Evolutionary conservation across 257 asterid genomes (phyloP).

Genomic region (Nicotiana benthamiana): DNA sequence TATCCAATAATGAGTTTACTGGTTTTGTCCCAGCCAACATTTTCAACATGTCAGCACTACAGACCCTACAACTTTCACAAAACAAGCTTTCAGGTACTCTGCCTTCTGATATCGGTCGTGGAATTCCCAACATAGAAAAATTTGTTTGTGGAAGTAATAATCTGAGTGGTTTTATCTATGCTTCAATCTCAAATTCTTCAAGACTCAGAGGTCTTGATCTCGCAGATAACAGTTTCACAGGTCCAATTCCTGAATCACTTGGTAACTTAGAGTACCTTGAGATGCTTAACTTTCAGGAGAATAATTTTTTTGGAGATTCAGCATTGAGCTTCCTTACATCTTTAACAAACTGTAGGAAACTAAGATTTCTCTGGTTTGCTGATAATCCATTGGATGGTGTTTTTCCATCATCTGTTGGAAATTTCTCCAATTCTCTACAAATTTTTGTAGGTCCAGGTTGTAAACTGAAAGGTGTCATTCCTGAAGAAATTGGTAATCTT

Average conservation of each 20-base stretch:
- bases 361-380: rapidly evolving
- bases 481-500: too few relatives aligned
- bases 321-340: not conserved
- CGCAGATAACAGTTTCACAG: not conserved
- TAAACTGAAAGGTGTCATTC: too few relatives aligned
- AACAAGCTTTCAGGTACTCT: not conserved
- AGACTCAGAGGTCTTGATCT: not conserved
- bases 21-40: not conserved
- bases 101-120: not conserved
- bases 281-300: rapidly evolving
- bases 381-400: too few relatives aligned
- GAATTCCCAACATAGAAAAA: not conserved
- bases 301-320: not conserved
- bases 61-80: not conserved
- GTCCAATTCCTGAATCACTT: not conserved
- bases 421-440: not conserved
- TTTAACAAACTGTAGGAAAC: not conserved
- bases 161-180: not conserved
- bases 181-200: not conserved
- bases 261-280: not conserved
- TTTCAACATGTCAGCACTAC: not conserved
- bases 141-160: rapidly evolving
- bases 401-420: not conserved
- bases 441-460: not conserved
- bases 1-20: too few relatives aligned